A percentile compares a stretch with the other conserved stretches of the same genome.
phyloP scores from a whole-genome alignment of 2,329 filamentous ascomycete species.

The Fusarium sp. region DNA sequence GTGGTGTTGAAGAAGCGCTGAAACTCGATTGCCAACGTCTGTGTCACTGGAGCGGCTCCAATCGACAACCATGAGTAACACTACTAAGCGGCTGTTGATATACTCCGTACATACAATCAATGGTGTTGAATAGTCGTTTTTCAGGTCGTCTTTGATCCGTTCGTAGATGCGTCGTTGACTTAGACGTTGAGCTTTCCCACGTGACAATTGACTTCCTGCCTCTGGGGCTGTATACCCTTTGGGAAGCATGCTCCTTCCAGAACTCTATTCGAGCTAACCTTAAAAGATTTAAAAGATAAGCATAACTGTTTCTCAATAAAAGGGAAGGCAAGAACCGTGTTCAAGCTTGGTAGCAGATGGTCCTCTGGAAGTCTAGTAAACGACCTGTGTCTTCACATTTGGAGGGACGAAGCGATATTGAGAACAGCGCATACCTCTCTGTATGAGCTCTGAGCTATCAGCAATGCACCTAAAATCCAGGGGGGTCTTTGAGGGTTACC shows the following conservation, averaged over 20 bases:
- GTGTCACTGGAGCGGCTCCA: neutral
- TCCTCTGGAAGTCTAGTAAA: neutral
- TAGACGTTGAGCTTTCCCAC: neutral
- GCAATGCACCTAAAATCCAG: accelerated
- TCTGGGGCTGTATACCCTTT: too few species aligned
- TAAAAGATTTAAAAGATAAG: neutral
- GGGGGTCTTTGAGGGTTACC: neutral
- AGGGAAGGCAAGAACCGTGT: neutral
- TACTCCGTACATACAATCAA: neutral
- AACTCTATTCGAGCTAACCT: neutral
- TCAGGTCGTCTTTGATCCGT: neutral
- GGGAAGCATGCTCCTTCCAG: neutral
- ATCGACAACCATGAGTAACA: too few species aligned
- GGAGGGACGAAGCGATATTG: neutral
- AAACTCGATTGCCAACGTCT: accelerated
- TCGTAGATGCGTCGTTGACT: neutral
- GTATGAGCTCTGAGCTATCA: neutral
- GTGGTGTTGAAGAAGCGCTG: neutral
- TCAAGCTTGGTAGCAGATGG: accelerated
- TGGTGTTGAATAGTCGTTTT: too few species aligned
- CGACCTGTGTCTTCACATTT: neutral
- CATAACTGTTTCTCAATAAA: neutral
- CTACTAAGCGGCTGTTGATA: accelerated
- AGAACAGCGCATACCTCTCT: neutral
- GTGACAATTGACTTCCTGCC: neutral